Base-by-base conservation (phyloP, 2,329 filamentous ascomycete species). In the Beauveria asiatica region DNA sequence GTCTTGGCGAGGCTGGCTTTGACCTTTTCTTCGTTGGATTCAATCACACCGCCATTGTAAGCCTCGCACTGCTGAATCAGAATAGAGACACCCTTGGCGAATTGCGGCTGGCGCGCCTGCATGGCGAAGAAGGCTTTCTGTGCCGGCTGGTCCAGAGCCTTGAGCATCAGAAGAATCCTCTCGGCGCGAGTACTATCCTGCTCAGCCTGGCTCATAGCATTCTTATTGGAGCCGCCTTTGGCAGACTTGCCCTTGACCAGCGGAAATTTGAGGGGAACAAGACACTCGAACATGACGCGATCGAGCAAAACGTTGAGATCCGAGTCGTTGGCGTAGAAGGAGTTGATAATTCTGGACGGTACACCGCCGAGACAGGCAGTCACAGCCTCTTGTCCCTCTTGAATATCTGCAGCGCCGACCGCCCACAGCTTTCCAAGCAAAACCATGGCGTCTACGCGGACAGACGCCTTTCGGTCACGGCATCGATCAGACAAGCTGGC, bases 241-340 rank as follows among this genome's bases (percentile, higher is more conserved):
- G 82, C 80, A 21, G 70, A 73, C 69, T 86, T 87, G 19, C 75
- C 69, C 67, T 86, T 86, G 6, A 78, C 70, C 62, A 86, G 83
- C 7, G 94, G 94, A 67, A 91, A 99, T 33, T 82, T 84, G n/a
- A 97, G 78, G 1, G 94, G 94, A n/a, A 99, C 79, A 10, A 99
- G 81, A 50, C 85, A 89, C 67, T 97, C 93, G 69, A 89, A 96
- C 63, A 96, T 80, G 37, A 93, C 90, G 57, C 87, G 85, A 66
- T 96, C 91, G 21, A 97, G 81, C 42, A 95, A 79, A 21, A 91
- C 82, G 68, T 95, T 94, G 57, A 97, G 84, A 64, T 96, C 92
- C 1, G 79, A 77, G 70, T 97, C 92, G 69, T 97, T 97, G 62
- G 91, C 88, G 71, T 96, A 99, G 68, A 88, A 92, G 0, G 88